Evolutionary conservation across 2,329 filamentous ascomycete species (phyloP).

Genomic region (Chalara sp.): DNA sequence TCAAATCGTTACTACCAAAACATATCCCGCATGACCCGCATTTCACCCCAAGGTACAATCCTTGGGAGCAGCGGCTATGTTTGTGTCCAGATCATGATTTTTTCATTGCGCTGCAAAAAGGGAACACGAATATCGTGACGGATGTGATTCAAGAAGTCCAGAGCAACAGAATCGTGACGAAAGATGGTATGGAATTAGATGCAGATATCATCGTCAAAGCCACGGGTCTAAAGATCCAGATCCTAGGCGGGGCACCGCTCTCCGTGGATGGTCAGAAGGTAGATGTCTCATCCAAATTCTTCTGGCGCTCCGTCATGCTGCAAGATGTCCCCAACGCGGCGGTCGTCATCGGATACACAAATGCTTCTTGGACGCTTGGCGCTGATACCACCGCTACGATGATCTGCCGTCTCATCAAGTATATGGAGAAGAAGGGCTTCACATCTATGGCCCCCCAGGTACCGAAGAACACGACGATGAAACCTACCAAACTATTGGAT

Average conservation of each 20-base stretch:
- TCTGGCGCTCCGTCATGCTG: constrained; percentile 61
- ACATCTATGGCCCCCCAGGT: constrained; percentile 11
- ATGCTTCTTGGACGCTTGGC: constrained; percentile 61
- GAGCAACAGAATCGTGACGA: constrained; percentile 35
- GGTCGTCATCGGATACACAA: constrained; percentile 58
- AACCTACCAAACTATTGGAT: constrained; percentile 12
- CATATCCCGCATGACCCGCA: constrained; percentile 50
- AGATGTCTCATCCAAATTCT: constrained; percentile 41
- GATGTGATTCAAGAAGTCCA: constrained; percentile 46
- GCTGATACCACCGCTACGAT: constrained; percentile 36
- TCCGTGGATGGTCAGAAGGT: constrained; percentile 46
- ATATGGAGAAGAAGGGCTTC: constrained; percentile 16
- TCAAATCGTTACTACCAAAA: constrained; percentile 44
- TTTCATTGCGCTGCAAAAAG: constrained; percentile 39
- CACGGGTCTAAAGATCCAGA: constrained; percentile 55
- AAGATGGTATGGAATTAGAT: constrained; percentile 32
- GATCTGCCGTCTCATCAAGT: constrained; percentile 23
- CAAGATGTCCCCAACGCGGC: constrained; percentile 59
- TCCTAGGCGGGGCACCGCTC: constrained; percentile 47
- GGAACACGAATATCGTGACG: constrained; percentile 42
- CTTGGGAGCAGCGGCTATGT: constrained; percentile 72
- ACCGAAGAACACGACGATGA: constrained; percentile 7
- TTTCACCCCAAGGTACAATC: constrained; percentile 58
- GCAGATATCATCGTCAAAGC: constrained; percentile 65
- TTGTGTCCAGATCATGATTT: constrained; percentile 53